Conservation (phyloP, 805 yeast genomes). For the Danielozyma ontarioensis region DNA sequence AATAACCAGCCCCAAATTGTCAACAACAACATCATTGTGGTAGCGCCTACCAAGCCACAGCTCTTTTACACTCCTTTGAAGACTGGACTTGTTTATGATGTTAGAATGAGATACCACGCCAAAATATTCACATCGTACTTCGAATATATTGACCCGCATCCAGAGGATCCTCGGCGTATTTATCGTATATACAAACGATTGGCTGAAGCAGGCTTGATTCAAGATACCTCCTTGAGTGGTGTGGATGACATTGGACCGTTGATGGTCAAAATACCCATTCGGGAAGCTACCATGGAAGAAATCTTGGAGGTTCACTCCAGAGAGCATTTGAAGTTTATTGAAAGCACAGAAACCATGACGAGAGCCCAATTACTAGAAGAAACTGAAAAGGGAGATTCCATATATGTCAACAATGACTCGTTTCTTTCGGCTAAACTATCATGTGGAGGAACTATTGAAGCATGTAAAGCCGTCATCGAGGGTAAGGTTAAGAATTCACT, state of each 20-base stretch:
- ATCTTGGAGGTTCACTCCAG: slow-evolving; percentile 80
- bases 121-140: slow-evolving; percentile 86
- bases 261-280: slow-evolving; percentile 84
- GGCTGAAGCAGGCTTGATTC: slow-evolving; percentile 89
- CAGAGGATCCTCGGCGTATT: slow-evolving; percentile 96
- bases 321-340: slow-evolving; percentile 72
- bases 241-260: slow-evolving; percentile 74
- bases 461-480: slow-evolving; percentile 91
- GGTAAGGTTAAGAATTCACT: slow-evolving; percentile 86
- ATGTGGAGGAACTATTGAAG: slow-evolving; percentile 97
- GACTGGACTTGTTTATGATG: slow-evolving; percentile 95
- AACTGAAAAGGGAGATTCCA: slow-evolving; percentile 91
- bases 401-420: slow-evolving; percentile 90
- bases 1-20: not conserved
- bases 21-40: slow-evolving; percentile 25
- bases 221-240: slow-evolving; percentile 71
- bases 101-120: slow-evolving; percentile 95
- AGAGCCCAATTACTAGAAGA: slow-evolving; percentile 71
- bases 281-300: slow-evolving; percentile 86
- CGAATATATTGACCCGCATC: slow-evolving; percentile 97
- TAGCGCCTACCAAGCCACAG: slow-evolving; percentile 61
- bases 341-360: slow-evolving; percentile 70
- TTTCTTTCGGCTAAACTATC: slow-evolving; percentile 80
- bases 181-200: slow-evolving; percentile 88
- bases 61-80: slow-evolving; percentile 70